Evolutionary conservation across 2,329 filamentous ascomycete species (phyloP).

Genomic region (Didymella sp.): DNA sequence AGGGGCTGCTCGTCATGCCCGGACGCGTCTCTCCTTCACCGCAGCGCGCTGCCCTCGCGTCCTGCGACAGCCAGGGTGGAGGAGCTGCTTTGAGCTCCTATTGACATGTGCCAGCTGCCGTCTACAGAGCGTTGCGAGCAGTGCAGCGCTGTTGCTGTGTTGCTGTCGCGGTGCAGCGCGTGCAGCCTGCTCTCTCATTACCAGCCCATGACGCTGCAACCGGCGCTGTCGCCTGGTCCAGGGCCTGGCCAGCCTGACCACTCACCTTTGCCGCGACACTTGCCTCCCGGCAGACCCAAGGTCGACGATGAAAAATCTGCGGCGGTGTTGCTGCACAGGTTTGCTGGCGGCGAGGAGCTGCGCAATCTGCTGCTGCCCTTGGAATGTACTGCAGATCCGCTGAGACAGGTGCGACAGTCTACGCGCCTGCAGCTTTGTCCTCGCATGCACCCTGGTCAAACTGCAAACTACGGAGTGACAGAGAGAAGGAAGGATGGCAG

Average conservation of each 20-base stretch:
- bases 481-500: slow-evolving; percentile 14
- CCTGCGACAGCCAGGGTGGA: slow-evolving; percentile 14
- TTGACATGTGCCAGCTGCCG: slow-evolving; percentile 2
- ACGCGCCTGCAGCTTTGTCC: slow-evolving; percentile 23
- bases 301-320: slow-evolving; percentile 25
- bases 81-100: background rate
- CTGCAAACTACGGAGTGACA: slow-evolving; percentile 18
- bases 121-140: background rate
- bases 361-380: slow-evolving; percentile 24
- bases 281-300: slow-evolving; percentile 24
- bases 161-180: slow-evolving; percentile 1
- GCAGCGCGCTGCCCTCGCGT: slow-evolving; percentile 22
- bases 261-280: slow-evolving; percentile 35
- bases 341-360: slow-evolving; percentile 10
- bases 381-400: slow-evolving; percentile 27
- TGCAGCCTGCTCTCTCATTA: slow-evolving; percentile 14
- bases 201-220: slow-evolving; percentile 35
- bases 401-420: slow-evolving; percentile 32
- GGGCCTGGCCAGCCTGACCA: slow-evolving; percentile 28
- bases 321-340: slow-evolving; percentile 14
- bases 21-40: slow-evolving; percentile 23
- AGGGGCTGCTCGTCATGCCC: slow-evolving; percentile 36
- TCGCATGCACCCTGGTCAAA: slow-evolving; percentile 18
- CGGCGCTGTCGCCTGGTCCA: slow-evolving; percentile 18
- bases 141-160: slow-evolving; percentile 18